phyloP scores from a whole-genome alignment of 306 rosid genomes.

The Astragalus glycyphyllos region DNA sequence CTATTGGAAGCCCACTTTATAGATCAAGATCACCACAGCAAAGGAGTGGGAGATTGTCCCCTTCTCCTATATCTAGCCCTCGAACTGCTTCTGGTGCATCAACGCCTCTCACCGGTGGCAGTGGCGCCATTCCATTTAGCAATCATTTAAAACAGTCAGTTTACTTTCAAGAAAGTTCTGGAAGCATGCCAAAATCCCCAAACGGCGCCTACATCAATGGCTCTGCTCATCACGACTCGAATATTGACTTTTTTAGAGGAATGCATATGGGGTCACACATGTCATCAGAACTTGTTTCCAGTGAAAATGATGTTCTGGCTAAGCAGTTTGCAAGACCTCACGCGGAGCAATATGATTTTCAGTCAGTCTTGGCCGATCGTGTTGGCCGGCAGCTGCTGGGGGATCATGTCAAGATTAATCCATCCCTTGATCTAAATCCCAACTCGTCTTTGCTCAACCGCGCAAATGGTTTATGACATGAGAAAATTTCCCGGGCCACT shows the following conservation, averaged over 20 bases:
- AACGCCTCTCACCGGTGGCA: slow-evolving; percentile 84
- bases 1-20: slow-evolving; percentile 97
- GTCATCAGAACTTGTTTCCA: slow-evolving; percentile 62
- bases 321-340: slow-evolving; percentile 61
- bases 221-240: slow-evolving; percentile 66
- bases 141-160: slow-evolving; percentile 64
- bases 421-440: slow-evolving; percentile 76
- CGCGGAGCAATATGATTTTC: slow-evolving; percentile 71
- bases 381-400: slow-evolving; percentile 80
- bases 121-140: slow-evolving; percentile 75
- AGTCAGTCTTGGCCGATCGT: slow-evolving; percentile 89
- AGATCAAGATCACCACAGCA: slow-evolving; percentile 92
- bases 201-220: slow-evolving; percentile 61
- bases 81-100: slow-evolving; percentile 92
- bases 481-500: slow-evolving; percentile 36
- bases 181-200: slow-evolving; percentile 68
- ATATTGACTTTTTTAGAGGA: slow-evolving; percentile 75
- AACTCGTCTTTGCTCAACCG: slow-evolving; percentile 64
- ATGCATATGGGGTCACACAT: slow-evolving; percentile 77
- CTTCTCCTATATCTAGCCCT: slow-evolving; percentile 98
- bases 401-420: slow-evolving; percentile 68
- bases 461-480: slow-evolving; percentile 64
- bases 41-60: slow-evolving; percentile 86
- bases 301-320: slow-evolving; percentile 68
- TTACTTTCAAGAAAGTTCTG: slow-evolving; percentile 78